Conservation (phyloP, 163 green algal species). For the Scenedesmus sp. region DNA sequence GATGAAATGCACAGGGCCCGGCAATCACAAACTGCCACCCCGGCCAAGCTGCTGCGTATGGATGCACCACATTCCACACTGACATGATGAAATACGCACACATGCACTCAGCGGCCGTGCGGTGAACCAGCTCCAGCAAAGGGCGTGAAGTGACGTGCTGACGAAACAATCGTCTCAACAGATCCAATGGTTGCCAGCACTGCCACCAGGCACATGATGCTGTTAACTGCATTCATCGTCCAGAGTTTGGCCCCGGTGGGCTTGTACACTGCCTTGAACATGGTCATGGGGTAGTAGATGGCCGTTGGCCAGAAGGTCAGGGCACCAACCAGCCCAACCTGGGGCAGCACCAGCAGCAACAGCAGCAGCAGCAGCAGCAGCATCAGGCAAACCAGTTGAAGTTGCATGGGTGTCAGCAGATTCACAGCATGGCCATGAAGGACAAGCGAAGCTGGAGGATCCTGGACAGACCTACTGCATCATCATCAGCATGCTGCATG, state of each 20-base stretch:
- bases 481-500: too few relatives aligned
- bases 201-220: constrained; percentile 15
- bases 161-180: constrained; percentile 7
- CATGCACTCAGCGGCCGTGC: constrained; percentile 8
- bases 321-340: constrained; percentile 52
- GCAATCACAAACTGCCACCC: too few relatives aligned
- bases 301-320: constrained; percentile 54
- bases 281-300: constrained; percentile 45
- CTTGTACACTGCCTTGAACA: constrained; percentile 35
- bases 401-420: too few relatives aligned
- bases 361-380: not conserved
- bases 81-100: too few relatives aligned
- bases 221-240: constrained; percentile 23
- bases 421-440: too few relatives aligned
- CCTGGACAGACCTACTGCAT: too few relatives aligned
- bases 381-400: too few relatives aligned
- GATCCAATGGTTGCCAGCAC: constrained; percentile 6
- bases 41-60: too few relatives aligned
- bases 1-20: too few relatives aligned
- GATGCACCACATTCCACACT: too few relatives aligned
- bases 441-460: too few relatives aligned
- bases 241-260: not conserved
- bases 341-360: not conserved
- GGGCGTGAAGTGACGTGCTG: not conserved
- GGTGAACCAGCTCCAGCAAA: constrained; percentile 2